Conservation (phyloP, 179 eudicot genomes). For the Silene noctiflora region DNA sequence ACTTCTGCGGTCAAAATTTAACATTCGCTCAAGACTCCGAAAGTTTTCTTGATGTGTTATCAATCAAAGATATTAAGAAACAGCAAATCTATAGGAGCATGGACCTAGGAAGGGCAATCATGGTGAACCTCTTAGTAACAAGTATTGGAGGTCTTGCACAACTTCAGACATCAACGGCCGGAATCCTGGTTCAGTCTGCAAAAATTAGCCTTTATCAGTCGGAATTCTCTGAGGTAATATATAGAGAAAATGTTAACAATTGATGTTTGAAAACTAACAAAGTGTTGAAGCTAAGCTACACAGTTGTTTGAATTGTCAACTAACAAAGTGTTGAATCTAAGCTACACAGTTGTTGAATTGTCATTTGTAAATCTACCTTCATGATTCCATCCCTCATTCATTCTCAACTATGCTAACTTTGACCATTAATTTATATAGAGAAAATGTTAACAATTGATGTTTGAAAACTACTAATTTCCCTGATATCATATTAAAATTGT, state of each 20-base stretch:
- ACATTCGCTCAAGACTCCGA: background rate
- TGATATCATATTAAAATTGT: too few species aligned
- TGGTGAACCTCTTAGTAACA: slow-evolving; percentile 60
- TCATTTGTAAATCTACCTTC: too few species aligned
- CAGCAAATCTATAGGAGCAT: slow-evolving; percentile 24
- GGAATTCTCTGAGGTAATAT: background rate
- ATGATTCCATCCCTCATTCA: too few species aligned
- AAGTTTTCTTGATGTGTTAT: background rate
- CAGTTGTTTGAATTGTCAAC: too few species aligned
- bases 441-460: too few species aligned
- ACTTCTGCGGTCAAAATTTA: background rate
- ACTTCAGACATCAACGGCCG: slow-evolving; percentile 86
- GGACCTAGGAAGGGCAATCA: slow-evolving; percentile 15
- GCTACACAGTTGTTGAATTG: background rate
- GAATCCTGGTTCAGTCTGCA: slow-evolving; percentile 73
- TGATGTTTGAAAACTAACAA: too few species aligned
- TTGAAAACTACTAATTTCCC: too few species aligned
- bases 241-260: too few species aligned
- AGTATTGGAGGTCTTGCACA: slow-evolving; percentile 69
- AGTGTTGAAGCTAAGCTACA: too few species aligned
- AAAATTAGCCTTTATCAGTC: background rate
- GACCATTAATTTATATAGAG: too few species aligned
- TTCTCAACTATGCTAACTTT: too few species aligned
- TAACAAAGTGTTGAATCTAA: background rate
- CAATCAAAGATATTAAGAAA: slow-evolving; percentile 9